Evolutionary conservation across 305 asterid species (phyloP).

Genomic region (Rubia peregrina): DNA sequence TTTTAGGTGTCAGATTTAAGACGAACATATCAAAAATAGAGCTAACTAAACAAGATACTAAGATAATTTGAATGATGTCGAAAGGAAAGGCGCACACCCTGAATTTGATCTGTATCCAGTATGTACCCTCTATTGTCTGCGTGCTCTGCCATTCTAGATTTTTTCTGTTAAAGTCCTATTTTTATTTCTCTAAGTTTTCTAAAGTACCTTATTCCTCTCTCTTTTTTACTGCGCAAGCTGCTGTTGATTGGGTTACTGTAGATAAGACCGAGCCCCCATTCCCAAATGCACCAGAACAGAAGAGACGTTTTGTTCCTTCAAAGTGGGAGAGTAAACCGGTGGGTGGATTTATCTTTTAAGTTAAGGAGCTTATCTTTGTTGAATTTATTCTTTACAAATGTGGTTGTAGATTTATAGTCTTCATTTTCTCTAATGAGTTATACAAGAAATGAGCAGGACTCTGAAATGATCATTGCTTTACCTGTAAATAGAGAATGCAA

Average conservation of each 20-base stretch:
- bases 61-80: slow-evolving; percentile 49
- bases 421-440: neutral
- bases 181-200: slow-evolving; percentile 1
- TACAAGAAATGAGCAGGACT: neutral
- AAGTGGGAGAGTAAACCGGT: slow-evolving; percentile 90
- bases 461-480: neutral
- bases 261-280: slow-evolving; percentile 80
- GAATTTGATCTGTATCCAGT: slow-evolving; percentile 89
- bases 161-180: neutral
- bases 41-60: slow-evolving; percentile 68
- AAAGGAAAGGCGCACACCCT: slow-evolving; percentile 82
- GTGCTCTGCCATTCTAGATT: neutral
- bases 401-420: neutral
- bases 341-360: neutral
- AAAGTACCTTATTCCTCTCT: slow-evolving; percentile 15
- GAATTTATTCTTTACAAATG: slow-evolving; percentile 1
- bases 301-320: slow-evolving; percentile 92
- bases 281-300: slow-evolving; percentile 93
- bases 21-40: slow-evolving; percentile 75
- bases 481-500: no score
- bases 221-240: slow-evolving; percentile 42
- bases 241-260: slow-evolving; percentile 80
- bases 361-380: neutral
- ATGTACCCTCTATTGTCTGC: slow-evolving; percentile 26
- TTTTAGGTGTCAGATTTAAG: slow-evolving; percentile 75